Conservation (phyloP, 2,329 filamentous ascomycete species). For the Nigrospora osmanthi region DNA sequence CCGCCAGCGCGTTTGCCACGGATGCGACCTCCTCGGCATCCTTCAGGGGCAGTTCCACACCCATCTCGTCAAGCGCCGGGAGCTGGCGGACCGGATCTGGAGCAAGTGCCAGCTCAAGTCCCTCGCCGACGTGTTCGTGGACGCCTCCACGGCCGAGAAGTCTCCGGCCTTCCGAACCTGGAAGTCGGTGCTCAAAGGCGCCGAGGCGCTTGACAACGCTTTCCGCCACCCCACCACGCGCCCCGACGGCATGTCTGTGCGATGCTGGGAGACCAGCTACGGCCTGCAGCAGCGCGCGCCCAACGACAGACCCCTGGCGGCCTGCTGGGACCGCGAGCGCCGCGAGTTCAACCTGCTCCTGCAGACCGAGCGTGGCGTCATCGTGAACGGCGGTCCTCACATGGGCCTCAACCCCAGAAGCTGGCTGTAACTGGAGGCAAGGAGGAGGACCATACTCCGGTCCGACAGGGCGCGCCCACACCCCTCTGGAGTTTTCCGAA, state of each 20-base stretch:
- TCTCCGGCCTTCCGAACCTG: no score
- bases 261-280: no score
- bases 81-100: background rate
- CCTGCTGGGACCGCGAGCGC: background rate
- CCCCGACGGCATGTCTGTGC: no score
- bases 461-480: no score
- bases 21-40: constrained; percentile 8
- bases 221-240: no score
- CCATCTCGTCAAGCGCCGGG: constrained; percentile 1
- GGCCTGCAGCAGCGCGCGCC: background rate
- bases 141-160: no score
- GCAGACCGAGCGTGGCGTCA: background rate
- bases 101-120: no score
- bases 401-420: background rate
- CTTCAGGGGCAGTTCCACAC: constrained; percentile 3
- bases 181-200: no score
- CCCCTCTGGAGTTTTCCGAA: no score
- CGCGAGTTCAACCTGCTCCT: background rate
- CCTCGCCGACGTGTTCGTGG: no score
- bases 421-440: background rate
- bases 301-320: background rate
- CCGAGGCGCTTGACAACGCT: no score
- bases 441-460: background rate
- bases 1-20: constrained; percentile 7
- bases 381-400: background rate